Evolutionary conservation across 1,284 basidiomycete species (phyloP), one percentile per base, ranked within the genome.

Genomic region (Moesziomyces antarcticus): DNA sequence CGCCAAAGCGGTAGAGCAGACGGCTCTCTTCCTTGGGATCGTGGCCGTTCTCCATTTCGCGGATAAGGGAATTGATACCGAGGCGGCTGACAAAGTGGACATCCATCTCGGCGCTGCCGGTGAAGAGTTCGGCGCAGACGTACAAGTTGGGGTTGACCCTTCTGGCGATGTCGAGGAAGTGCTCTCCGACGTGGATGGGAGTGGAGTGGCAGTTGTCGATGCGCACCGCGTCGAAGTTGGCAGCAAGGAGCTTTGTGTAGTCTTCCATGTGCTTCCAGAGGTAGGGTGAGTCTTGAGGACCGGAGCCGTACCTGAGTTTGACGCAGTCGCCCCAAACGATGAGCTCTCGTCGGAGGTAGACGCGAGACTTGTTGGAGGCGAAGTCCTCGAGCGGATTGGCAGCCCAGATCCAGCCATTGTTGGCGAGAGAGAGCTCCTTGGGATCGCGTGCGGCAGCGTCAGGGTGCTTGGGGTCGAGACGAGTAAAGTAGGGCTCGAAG

Each of bases 171-270:
- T 99, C 97, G 33, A 99, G 90, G 86, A 99, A 91, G 58, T 88
- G 87, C 16, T 91, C 91, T n/a, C 95, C 96, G 20, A 98, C 94
- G 74, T 93, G 90, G 48, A 98, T 86, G 7, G 96, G 97, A 0
- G 96, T 99, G 16, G 96, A 98, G 85, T 99, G 96, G 79, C 94
- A 97, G 84, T 99, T 99, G 85, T 99, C 96, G 78, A 99, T 92
- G 24, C 97, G 89, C 88, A 99, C 97, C 8, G 96, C 96, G 70
- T 97, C 91, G 82, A 97, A 99, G 10, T 89, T 88, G 43, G 86
- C 86, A 0, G 96, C 96, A 6, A 73, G 46, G 94, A 90, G 20
- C 87, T 87, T 88, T 62, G 94, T 92, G 61, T 81, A 80, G 25
- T 73, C 66, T n/a, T 89, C 91, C 90, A 99, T 98, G 85, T 94